A percentile compares a stretch with the other conserved stretches of the same genome.
Conservation (phyloP, 768 basidiomycete species). For the Tulasnella sp. region DNA sequence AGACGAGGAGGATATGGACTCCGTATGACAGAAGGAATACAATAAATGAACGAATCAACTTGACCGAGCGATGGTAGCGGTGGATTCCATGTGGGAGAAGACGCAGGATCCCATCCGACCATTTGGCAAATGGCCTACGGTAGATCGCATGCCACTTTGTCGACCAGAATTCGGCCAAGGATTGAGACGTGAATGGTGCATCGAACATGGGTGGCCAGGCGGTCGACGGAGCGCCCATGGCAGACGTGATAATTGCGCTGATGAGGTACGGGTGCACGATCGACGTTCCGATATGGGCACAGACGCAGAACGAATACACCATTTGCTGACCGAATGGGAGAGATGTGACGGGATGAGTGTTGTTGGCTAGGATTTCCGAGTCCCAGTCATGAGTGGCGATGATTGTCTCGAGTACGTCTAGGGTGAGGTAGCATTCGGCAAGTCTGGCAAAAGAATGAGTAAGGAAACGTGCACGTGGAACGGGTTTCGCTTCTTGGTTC, state of each 20-base stretch:
- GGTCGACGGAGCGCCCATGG: neutral
- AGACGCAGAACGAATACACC: slow-evolving; percentile 3
- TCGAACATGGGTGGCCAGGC: slow-evolving; percentile 18
- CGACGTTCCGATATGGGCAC: neutral
- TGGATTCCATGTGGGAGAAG: neutral
- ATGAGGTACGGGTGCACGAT: slow-evolving; percentile 2
- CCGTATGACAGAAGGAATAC: slow-evolving; percentile 4
- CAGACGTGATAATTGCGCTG: slow-evolving; percentile 5
- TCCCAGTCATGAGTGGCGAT: neutral
- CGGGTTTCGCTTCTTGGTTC: neutral
- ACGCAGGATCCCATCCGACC: slow-evolving; percentile 3
- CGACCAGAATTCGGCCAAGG: slow-evolving; percentile 18
- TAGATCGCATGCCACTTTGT: slow-evolving; percentile 18
- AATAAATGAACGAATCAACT: slow-evolving; percentile 9
- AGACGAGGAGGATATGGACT: slow-evolving; percentile 11
- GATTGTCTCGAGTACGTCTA: neutral
- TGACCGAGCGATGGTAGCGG: neutral
- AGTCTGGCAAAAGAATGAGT: neutral
- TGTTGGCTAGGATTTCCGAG: neutral
- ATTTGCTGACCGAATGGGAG: neutral
- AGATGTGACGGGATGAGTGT: neutral
- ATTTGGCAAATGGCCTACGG: slow-evolving; percentile 10
- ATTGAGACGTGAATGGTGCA: slow-evolving; percentile 8
- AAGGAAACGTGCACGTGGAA: neutral
- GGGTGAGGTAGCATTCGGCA: neutral